Conservation (phyloP, 2,329 filamentous ascomycete genomes). For the Lachnellula occidentalis region DNA sequence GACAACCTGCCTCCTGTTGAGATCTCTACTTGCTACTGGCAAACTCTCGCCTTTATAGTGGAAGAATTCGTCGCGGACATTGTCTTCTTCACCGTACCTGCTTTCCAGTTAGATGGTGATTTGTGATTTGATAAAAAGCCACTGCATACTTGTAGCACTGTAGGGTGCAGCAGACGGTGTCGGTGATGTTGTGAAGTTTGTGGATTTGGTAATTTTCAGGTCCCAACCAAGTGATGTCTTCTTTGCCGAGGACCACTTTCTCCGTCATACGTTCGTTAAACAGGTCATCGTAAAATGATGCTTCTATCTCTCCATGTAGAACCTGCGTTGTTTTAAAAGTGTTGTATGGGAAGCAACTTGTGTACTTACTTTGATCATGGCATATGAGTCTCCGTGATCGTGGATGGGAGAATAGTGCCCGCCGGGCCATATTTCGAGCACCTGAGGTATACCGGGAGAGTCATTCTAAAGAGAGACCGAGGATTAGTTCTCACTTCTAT, state of each 20-base stretch:
- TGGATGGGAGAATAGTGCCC: not conserved
- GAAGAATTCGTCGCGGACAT: not conserved
- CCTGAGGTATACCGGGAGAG: not conserved
- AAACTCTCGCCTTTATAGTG: not conserved
- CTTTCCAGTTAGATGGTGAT: not conserved
- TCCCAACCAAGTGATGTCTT: not conserved
- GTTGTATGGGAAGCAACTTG: not conserved
- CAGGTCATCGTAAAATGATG: not conserved
- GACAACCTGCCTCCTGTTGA: too few species aligned
- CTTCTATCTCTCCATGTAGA: not conserved
- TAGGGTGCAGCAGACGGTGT: not conserved
- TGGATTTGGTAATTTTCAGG: not conserved
- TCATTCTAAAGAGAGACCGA: not conserved
- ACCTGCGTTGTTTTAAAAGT: not conserved
- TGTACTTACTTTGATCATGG: not conserved
- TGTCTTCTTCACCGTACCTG: not conserved
- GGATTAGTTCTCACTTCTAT: not conserved
- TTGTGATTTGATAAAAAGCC: not conserved
- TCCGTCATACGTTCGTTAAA: not conserved
- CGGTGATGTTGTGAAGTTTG: not conserved
- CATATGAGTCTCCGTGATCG: not conserved
- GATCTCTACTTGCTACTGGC: not conserved
- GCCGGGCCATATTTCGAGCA: not conserved
- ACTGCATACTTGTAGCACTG: not conserved
- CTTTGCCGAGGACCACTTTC: not conserved